Evolutionary conservation across 768 basidiomycete species (phyloP).

Genomic region (Lactarius pseudohatsudake): DNA sequence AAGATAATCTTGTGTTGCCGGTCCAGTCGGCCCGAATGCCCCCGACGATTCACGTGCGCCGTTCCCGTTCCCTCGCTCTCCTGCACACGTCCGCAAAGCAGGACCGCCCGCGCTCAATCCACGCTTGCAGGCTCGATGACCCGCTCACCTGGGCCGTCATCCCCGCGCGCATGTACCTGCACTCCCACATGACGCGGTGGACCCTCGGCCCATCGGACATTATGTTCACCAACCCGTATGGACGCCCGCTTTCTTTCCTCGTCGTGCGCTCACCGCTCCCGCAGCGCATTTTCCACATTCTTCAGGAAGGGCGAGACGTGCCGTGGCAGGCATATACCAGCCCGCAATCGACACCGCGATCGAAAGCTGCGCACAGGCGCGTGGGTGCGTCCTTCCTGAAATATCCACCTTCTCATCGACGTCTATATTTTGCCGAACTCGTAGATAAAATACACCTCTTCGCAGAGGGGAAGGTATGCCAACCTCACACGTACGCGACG

Average conservation of each 20-base stretch:
- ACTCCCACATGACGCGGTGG: constrained; percentile 73
- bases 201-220: constrained; percentile 90
- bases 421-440: too few relatives aligned
- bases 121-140: constrained; percentile 64
- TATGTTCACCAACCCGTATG: constrained; percentile 88
- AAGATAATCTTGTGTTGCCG: too few relatives aligned
- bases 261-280: background rate
- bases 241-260: background rate
- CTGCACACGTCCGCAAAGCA: background rate
- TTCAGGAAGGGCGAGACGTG: constrained; percentile 90
- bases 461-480: constrained; percentile 82
- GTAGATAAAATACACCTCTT: constrained; percentile 77
- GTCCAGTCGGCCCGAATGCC: too few relatives aligned
- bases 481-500: constrained; percentile 53
- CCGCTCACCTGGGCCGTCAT: constrained; percentile 89
- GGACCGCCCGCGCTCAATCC: constrained; percentile 1
- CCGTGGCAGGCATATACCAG: constrained; percentile 88
- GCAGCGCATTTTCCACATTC: constrained; percentile 77
- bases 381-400: constrained; percentile 60
- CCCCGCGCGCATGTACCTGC: constrained; percentile 60
- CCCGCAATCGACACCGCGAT: constrained; percentile 51
- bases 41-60: too few relatives aligned
- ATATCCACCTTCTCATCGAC: background rate
- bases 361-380: constrained; percentile 46
- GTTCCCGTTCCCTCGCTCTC: background rate